A percentile compares a stretch with the other conserved stretches of the same genome.
These are phyloP conservation scores for Neopestalotiopsis sp. DNA, from an alignment of 2,329 filamentous ascomycete species.

Conservation along the genomic window DNA sequence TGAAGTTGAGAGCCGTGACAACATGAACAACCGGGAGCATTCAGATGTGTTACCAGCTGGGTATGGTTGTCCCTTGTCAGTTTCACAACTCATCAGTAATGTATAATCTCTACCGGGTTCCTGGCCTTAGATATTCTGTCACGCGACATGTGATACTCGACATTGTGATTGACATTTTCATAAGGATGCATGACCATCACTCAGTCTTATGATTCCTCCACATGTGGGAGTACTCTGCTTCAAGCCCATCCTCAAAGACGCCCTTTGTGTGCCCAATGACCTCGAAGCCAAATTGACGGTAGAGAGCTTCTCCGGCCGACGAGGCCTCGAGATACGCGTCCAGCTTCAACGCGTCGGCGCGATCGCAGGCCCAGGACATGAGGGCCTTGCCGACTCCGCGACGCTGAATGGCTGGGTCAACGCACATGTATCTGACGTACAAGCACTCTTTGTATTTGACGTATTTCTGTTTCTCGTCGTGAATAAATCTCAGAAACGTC, in stretches of 20 bases:
- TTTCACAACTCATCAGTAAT: too few relatives aligned
- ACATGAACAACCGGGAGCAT: too few relatives aligned
- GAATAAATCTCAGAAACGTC: neutral
- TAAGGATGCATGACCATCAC: neutral
- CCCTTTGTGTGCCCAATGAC: neutral
- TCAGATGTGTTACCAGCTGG: too few relatives aligned
- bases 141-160: too few relatives aligned
- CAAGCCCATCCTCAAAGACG: neutral
- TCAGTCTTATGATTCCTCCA: neutral
- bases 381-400: conserved; percentile 1
- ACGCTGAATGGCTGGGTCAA: conserved; percentile 8
- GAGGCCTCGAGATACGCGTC: conserved; percentile 15
- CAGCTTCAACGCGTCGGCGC: neutral
- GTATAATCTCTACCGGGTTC: too few relatives aligned
- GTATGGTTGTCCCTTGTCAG: too few relatives aligned
- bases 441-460: neutral
- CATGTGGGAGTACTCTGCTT: neutral
- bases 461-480: conserved; percentile 5
- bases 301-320: neutral
- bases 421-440: conserved; percentile 13
- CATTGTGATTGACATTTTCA: neutral
- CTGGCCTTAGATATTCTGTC: too few relatives aligned
- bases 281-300: conserved; percentile 7
- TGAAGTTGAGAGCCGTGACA: too few relatives aligned
- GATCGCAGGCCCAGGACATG: conserved; percentile 5